Conservation (phyloP, 768 basidiomycete species). For the Dendrothele bispora region DNA sequence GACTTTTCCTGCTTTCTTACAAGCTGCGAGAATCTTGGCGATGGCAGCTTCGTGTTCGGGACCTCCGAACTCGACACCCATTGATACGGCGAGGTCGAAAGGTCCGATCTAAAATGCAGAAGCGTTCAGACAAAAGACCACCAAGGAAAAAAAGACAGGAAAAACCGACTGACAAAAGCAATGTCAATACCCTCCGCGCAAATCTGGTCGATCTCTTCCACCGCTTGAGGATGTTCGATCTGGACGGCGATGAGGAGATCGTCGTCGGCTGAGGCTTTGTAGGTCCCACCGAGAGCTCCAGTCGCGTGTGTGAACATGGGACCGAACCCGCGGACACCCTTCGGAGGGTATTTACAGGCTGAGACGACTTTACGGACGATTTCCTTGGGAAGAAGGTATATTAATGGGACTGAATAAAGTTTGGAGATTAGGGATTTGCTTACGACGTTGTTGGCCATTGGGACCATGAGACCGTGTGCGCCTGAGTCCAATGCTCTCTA, state of each 20-base stretch:
- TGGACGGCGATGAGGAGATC: slow-evolving; percentile 19
- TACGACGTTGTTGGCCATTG: slow-evolving; percentile 21
- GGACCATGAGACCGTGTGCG: slow-evolving; percentile 39
- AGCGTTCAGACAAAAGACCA: neutral
- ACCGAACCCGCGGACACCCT: slow-evolving; percentile 20
- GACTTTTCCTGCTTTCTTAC: slow-evolving; percentile 20
- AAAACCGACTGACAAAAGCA: slow-evolving; percentile 16
- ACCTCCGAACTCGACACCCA: slow-evolving; percentile 23
- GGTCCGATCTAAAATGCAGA: slow-evolving; percentile 20
- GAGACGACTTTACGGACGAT: slow-evolving; percentile 22
- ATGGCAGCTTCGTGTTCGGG: slow-evolving; percentile 20
- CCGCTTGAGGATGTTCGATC: slow-evolving; percentile 24
- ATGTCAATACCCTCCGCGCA: slow-evolving; percentile 22
- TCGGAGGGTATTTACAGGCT: slow-evolving; percentile 22
- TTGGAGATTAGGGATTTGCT: neutral
- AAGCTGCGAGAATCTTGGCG: slow-evolving; percentile 16
- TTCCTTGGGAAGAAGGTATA: slow-evolving; percentile 9
- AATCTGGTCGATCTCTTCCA: slow-evolving; percentile 20
- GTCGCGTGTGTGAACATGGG: slow-evolving; percentile 25
- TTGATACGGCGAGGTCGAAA: slow-evolving; percentile 21
- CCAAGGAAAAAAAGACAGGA: neutral
- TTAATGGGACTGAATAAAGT: neutral
- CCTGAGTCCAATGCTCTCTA: slow-evolving; percentile 46
- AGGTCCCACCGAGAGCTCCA: slow-evolving; percentile 17
- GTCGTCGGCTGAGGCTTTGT: slow-evolving; percentile 16